These are phyloP conservation scores for Myxozyma vanderwaltii DNA, from an alignment of 805 yeast genomes.

Conservation along the genomic window DNA sequence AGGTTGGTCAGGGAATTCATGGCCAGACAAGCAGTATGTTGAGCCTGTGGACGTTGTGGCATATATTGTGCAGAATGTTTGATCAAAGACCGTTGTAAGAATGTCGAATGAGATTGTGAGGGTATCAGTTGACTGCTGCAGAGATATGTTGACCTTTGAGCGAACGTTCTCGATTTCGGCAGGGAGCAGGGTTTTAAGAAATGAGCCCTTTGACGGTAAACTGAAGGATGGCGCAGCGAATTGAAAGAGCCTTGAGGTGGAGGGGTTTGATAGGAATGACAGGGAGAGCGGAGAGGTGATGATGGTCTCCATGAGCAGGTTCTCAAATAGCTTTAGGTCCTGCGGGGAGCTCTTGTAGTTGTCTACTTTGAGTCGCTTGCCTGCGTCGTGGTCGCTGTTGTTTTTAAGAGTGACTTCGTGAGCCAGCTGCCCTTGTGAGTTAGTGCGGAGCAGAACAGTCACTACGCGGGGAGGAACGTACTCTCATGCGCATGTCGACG, in stretches of 20 bases:
- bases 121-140: conserved; percentile 19
- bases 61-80: conserved; percentile 17
- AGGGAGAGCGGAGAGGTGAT: conserved; percentile 8
- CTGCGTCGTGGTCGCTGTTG: conserved; percentile 4
- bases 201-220: conserved; percentile 15
- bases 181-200: conserved; percentile 16
- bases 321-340: conserved; percentile 20
- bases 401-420: conserved; percentile 24
- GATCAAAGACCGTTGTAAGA: conserved; percentile 18
- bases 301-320: conserved; percentile 22
- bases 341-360: conserved; percentile 7
- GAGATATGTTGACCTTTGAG: conserved; percentile 6
- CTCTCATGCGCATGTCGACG: conserved; percentile 22
- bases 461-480: conserved; percentile 1
- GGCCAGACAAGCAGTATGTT: conserved; percentile 24
- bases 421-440: too few species aligned
- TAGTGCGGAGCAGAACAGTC: too few species aligned
- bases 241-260: conserved; percentile 12
- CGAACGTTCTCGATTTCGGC: conserved; percentile 23
- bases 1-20: conserved; percentile 13
- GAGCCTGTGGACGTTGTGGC: conserved; percentile 28
- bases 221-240: conserved; percentile 11
- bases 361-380: conserved; percentile 12
- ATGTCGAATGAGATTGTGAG: conserved; percentile 31
- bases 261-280: background rate